These are phyloP conservation scores for Arctostaphylos glauca DNA, from an alignment of 148 eudicot species.

Conservation along the genomic window DNA sequence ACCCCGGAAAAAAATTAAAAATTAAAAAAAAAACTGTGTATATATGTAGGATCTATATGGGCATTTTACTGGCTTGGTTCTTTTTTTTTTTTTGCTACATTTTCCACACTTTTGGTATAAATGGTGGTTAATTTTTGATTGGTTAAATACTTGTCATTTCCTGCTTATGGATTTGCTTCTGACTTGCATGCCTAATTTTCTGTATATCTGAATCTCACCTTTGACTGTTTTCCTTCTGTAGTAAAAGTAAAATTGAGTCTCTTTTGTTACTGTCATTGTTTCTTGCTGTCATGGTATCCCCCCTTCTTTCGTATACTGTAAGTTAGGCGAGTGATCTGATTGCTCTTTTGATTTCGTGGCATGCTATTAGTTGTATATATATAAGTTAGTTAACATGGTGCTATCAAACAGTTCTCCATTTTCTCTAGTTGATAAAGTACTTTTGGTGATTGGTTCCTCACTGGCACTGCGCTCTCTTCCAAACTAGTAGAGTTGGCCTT, in stretches of 20 bases:
- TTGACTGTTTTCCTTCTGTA: not conserved
- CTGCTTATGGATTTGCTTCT: not conserved
- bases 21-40: not conserved
- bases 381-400: not conserved
- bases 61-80: not conserved
- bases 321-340: too few relatives aligned
- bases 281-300: not conserved
- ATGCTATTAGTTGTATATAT: not conserved
- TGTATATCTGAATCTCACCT: not conserved
- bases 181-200: slow-evolving; percentile 3
- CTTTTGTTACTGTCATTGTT: slow-evolving; percentile 1
- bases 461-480: not conserved
- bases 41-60: not conserved
- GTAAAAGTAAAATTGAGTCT: slow-evolving; percentile 15
- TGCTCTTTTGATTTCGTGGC: not conserved
- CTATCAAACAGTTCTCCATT: not conserved
- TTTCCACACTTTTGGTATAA: not conserved
- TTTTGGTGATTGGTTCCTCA: not conserved
- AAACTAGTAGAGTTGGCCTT: not conserved
- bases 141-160: not conserved
- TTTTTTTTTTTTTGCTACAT: not conserved
- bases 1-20: too few relatives aligned
- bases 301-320: too few relatives aligned
- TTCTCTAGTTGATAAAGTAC: not conserved
- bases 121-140: not conserved